Evolutionary conservation across 192 early-diverging fungal species (phyloP).

Genomic region (Mortierella hygrophila): DNA sequence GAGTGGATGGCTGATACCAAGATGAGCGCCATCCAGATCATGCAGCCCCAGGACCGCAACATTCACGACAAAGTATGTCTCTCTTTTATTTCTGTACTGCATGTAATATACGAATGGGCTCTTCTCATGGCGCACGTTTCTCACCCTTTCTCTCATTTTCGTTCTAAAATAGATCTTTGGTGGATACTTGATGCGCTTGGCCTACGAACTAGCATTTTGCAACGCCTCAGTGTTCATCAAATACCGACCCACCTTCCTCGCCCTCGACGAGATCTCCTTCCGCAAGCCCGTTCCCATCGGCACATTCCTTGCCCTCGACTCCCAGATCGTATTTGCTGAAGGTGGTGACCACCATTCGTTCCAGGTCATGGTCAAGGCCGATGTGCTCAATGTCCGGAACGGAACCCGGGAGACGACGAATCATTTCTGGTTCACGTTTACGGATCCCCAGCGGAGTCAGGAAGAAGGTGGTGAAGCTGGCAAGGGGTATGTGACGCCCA

Average conservation of each 20-base stretch:
- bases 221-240: conserved; percentile 79
- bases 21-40: conserved; percentile 76
- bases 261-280: conserved; percentile 84
- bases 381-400: conserved; percentile 80
- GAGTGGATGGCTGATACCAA: conserved; percentile 84
- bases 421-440: conserved; percentile 90
- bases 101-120: background rate
- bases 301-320: conserved; percentile 75
- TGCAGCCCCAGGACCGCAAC: conserved; percentile 77
- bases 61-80: conserved; percentile 46
- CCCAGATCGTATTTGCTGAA: conserved; percentile 84
- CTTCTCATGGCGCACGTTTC: background rate
- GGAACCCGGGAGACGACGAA: conserved; percentile 81
- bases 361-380: conserved; percentile 79
- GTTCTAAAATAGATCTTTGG: conserved; percentile 70
- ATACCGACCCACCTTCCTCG: conserved; percentile 67
- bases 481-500: conserved; percentile 50
- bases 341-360: conserved; percentile 67
- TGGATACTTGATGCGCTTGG: conserved; percentile 86
- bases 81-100: background rate
- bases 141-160: background rate
- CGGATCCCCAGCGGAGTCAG: conserved; percentile 7
- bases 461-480: background rate
- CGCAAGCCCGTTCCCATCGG: conserved; percentile 90
- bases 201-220: conserved; percentile 87